Percentiles rank a stretch among this genome's conserved stretches.
Evolutionary conservation across 2,329 filamentous ascomycete species (phyloP).

Genomic region (Talaromyces sp.): DNA sequence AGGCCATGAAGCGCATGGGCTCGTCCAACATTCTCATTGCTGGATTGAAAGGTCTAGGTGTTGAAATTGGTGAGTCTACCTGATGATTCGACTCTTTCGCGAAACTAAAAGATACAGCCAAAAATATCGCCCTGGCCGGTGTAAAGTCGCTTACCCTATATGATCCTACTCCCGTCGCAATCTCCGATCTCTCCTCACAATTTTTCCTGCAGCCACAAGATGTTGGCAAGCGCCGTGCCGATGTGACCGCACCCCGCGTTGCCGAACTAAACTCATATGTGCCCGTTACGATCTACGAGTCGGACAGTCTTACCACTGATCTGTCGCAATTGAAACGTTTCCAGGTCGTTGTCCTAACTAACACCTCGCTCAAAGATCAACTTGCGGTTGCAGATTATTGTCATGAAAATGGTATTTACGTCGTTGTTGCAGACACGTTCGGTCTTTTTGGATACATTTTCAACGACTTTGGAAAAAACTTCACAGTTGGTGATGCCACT

Average conservation of each 20-base stretch:
- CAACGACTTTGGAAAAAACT: conserved; percentile 94
- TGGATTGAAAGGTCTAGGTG: conserved; percentile 88
- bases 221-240: conserved; percentile 85
- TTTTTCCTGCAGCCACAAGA: conserved; percentile 91
- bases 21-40: conserved; percentile 91
- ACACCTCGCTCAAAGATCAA: conserved; percentile 76
- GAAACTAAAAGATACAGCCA: conserved; percentile 53
- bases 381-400: conserved; percentile 85
- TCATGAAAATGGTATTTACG: conserved; percentile 86
- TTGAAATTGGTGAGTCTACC: conserved; percentile 67
- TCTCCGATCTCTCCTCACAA: conserved; percentile 90
- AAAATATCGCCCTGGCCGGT: conserved; percentile 96
- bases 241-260: conserved; percentile 81
- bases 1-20: conserved; percentile 98
- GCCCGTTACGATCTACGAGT: conserved; percentile 71
- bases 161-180: conserved; percentile 78
- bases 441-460: conserved; percentile 95
- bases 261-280: conserved; percentile 96
- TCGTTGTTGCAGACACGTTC: conserved; percentile 84
- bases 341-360: conserved; percentile 88
- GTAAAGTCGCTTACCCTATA: conserved; percentile 95
- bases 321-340: conserved; percentile 81
- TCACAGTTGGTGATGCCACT: conserved; percentile 83
- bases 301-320: conserved; percentile 66
- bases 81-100: neutral